Conservation (phyloP, 2,329 filamentous ascomycete genomes). For the Penicillium sumatraense region DNA sequence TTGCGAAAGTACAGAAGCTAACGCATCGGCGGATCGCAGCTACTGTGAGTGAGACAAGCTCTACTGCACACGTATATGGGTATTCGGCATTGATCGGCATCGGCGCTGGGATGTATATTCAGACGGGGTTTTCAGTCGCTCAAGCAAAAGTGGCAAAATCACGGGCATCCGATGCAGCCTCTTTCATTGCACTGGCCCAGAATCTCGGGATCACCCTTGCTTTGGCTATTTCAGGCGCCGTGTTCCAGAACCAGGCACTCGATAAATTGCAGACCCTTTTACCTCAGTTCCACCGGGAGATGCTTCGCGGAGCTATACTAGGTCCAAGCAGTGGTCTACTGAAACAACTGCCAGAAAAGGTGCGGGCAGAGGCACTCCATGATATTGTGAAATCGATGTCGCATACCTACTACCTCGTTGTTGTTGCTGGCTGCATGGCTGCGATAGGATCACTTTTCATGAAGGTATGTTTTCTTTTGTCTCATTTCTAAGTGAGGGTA, state of each 20-base stretch:
- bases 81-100: slow-evolving; percentile 22
- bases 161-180: slow-evolving; percentile 12
- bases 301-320: slow-evolving; percentile 13
- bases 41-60: slow-evolving; percentile 11
- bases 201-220: slow-evolving; percentile 20
- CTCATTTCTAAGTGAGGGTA: not conserved
- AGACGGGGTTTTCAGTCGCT: slow-evolving; percentile 21
- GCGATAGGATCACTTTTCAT: slow-evolving; percentile 19
- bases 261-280: slow-evolving; percentile 11
- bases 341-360: not conserved
- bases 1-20: not conserved
- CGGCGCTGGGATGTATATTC: slow-evolving; percentile 24
- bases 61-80: slow-evolving; percentile 16
- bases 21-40: not conserved
- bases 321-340: slow-evolving; percentile 9
- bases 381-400: slow-evolving; percentile 23
- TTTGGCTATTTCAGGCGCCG: slow-evolving; percentile 22
- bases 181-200: slow-evolving; percentile 25
- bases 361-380: slow-evolving; percentile 10
- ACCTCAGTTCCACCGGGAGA: slow-evolving; percentile 1
- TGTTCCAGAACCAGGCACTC: slow-evolving; percentile 21
- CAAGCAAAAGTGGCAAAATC: slow-evolving; percentile 20
- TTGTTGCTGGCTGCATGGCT: slow-evolving; percentile 26
- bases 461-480: slow-evolving; percentile 14
- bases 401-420: slow-evolving; percentile 22